Percentiles rank a stretch among this genome's conserved stretches.
Evolutionary conservation across 1,139 yeast species (phyloP).

Genomic region (Saccharomycopsis phalli): DNA sequence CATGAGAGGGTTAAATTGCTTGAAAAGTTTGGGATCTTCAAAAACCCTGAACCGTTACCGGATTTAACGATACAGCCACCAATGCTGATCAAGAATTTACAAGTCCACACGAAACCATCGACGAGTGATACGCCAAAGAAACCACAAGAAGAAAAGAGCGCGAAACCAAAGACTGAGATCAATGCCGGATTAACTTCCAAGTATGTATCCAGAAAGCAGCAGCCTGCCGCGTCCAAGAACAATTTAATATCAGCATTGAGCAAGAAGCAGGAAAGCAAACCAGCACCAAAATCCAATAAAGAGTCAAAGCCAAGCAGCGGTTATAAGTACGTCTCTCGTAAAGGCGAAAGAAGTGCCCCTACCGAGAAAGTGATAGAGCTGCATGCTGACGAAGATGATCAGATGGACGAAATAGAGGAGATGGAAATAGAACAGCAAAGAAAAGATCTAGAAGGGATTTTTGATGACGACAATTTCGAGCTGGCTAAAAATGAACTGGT

Average conservation of each 20-base stretch:
- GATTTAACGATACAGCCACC: neutral
- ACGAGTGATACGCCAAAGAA: neutral
- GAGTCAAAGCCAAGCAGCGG: neutral
- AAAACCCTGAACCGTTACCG: constrained; percentile 23
- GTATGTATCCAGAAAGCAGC: constrained; percentile 12
- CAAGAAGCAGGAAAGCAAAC: constrained; percentile 1
- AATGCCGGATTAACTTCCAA: constrained; percentile 6
- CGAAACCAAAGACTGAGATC: too few relatives aligned
- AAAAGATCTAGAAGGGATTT: constrained; percentile 26
- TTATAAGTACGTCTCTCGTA: constrained; percentile 16
- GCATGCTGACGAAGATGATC: constrained; percentile 14
- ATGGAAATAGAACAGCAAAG: constrained; percentile 19
- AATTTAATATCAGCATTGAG: constrained; percentile 3
- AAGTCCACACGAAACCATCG: neutral
- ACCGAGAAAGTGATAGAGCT: constrained; percentile 18
- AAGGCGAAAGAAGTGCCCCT: constrained; percentile 8
- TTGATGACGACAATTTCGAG: constrained; percentile 25
- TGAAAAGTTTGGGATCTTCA: constrained; percentile 24
- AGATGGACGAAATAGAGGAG: constrained; percentile 21
- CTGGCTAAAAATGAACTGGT: neutral
- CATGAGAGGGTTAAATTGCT: constrained; percentile 17
- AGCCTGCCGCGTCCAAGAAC: constrained; percentile 1
- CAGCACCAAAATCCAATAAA: neutral
- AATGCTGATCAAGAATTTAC: neutral
- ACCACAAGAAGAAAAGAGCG: neutral